These are phyloP conservation scores for Lasiodiplodia sp. DNA, from an alignment of 2,329 filamentous ascomycete species.

Conservation along the genomic window DNA sequence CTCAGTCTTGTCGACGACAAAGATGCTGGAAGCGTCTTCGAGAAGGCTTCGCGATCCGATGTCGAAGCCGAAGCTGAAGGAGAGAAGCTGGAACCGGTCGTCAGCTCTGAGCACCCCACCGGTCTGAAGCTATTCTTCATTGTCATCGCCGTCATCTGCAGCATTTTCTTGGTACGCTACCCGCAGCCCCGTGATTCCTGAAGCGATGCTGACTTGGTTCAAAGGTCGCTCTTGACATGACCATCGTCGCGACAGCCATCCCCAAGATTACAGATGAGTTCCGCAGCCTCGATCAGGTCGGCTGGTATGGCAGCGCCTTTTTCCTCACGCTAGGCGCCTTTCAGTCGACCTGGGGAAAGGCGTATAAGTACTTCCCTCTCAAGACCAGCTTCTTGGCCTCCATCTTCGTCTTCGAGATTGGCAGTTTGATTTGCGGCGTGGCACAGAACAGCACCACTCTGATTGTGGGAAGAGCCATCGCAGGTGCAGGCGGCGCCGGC, in stretches of 20 bases:
- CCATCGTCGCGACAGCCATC: conserved; percentile 42
- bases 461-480: conserved; percentile 52
- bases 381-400: conserved; percentile 47
- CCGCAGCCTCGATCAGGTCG: conserved; percentile 35
- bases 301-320: conserved; percentile 46
- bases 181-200: too few relatives aligned
- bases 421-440: conserved; percentile 61
- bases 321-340: conserved; percentile 54
- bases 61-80: conserved; percentile 18
- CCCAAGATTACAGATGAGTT: conserved; percentile 42
- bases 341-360: conserved; percentile 55
- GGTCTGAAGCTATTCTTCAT: conserved; percentile 38
- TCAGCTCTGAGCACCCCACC: conserved; percentile 33
- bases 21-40: neutral
- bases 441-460: conserved; percentile 46
- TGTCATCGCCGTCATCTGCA: conserved; percentile 39
- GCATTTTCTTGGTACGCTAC: conserved; percentile 37
- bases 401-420: conserved; percentile 60
- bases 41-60: conserved; percentile 15
- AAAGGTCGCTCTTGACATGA: conserved; percentile 32
- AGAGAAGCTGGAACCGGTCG: conserved; percentile 27
- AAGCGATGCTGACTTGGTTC: neutral
- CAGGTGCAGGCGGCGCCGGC: conserved; percentile 51
- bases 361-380: conserved; percentile 54
- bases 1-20: conserved; percentile 25